Evolutionary conservation across 495 filamentous ascomycete genomes (phyloP).

Genomic region (Aspergillus nanangensis): DNA sequence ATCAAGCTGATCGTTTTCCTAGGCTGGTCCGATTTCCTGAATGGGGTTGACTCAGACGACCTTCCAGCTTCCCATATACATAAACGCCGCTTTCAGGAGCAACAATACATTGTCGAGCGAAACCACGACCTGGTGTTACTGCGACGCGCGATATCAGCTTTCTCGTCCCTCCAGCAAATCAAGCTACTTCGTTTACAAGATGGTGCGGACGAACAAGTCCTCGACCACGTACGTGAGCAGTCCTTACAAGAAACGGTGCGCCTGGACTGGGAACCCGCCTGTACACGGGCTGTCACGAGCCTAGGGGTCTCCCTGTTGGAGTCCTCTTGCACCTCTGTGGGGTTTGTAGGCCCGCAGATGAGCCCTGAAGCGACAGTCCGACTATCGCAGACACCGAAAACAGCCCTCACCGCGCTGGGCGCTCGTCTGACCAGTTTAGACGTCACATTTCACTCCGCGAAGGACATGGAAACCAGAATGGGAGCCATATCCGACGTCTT

Average conservation of each 20-base stretch:
- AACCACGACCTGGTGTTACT: constrained; percentile 37
- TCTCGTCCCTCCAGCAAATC: constrained; percentile 58
- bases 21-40: constrained; percentile 32
- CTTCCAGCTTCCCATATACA: constrained; percentile 25
- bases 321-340: constrained; percentile 49
- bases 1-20: constrained; percentile 17
- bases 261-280: constrained; percentile 60
- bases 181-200: constrained; percentile 63
- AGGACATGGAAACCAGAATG: constrained; percentile 52
- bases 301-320: constrained; percentile 53
- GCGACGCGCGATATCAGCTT: constrained; percentile 50
- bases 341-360: constrained; percentile 62
- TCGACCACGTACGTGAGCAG: constrained; percentile 33
- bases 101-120: constrained; percentile 22
- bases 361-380: constrained; percentile 54
- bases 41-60: constrained; percentile 13
- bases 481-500: constrained; percentile 50
- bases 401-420: constrained; percentile 47
- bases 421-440: constrained; percentile 54
- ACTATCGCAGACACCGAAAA: constrained; percentile 41
- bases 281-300: constrained; percentile 55
- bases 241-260: constrained; percentile 25
- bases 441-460: constrained; percentile 54
- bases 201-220: constrained; percentile 48
- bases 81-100: constrained; percentile 26